Conservation (phyloP, 2,329 filamentous ascomycete genomes). For the Cadophora luteo-olivacea region DNA sequence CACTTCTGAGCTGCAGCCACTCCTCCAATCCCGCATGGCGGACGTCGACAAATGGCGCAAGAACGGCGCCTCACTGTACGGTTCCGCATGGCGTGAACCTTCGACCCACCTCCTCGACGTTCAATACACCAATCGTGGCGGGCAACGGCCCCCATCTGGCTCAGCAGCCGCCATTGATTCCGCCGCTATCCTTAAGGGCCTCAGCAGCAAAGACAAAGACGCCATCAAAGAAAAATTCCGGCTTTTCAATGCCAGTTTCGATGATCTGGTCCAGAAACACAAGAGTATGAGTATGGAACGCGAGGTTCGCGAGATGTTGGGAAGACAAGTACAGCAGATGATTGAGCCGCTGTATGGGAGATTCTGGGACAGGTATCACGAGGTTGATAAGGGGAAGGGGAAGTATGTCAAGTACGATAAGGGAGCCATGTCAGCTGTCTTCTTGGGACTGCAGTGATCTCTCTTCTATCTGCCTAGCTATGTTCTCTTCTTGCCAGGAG, state of each 20-base stretch:
- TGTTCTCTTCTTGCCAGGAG: background rate
- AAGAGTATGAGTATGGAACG: slow-evolving; percentile 88
- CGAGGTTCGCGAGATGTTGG: slow-evolving; percentile 82
- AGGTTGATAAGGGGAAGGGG: slow-evolving; percentile 95
- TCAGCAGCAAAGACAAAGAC: slow-evolving; percentile 92
- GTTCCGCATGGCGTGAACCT: slow-evolving; percentile 87
- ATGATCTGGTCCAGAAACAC: slow-evolving; percentile 84
- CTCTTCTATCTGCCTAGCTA: background rate
- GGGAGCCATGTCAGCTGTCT: slow-evolving; percentile 72
- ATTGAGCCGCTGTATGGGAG: slow-evolving; percentile 93
- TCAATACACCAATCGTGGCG: slow-evolving; percentile 81
- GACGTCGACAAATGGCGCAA: slow-evolving; percentile 87
- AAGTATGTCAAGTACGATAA: slow-evolving; percentile 99
- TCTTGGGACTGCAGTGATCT: slow-evolving; percentile 34
- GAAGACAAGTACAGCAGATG: slow-evolving; percentile 85
- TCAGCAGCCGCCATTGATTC: slow-evolving; percentile 73
- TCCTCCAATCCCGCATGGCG: slow-evolving; percentile 71
- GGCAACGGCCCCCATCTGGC: slow-evolving; percentile 71
- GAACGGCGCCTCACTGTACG: slow-evolving; percentile 80
- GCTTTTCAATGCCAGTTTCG: slow-evolving; percentile 88
- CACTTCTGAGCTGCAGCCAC: slow-evolving; percentile 76
- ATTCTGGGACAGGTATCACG: slow-evolving; percentile 97
- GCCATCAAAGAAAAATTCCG: slow-evolving; percentile 96
- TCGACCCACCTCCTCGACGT: slow-evolving; percentile 87
- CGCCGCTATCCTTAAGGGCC: slow-evolving; percentile 79